A percentile compares a stretch with the other conserved stretches of the same genome.
Conservation (phyloP, 139 green algal species). For the Mesotaenium endlicherianum region DNA sequence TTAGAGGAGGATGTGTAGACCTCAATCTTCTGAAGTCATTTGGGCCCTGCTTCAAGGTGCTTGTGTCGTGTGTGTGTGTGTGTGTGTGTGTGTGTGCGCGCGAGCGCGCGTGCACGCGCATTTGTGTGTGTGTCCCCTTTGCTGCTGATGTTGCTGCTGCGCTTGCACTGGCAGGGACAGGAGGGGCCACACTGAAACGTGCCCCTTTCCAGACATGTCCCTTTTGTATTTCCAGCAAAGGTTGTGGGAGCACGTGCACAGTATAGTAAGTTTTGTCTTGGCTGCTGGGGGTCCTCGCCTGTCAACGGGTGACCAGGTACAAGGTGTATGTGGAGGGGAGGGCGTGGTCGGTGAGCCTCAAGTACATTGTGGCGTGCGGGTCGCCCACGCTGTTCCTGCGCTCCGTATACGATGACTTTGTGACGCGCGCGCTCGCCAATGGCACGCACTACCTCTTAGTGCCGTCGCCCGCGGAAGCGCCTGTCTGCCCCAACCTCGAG, state of each 20-base stretch:
- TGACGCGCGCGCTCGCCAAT: not conserved
- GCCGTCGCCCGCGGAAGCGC: not conserved
- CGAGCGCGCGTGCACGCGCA: not conserved
- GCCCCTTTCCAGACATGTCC: no score
- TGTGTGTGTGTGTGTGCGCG: not conserved
- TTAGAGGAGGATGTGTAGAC: no score
- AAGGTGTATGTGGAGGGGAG: conserved; percentile 37
- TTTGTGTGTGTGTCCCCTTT: not conserved
- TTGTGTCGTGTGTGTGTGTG: not conserved
- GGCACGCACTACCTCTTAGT: conserved; percentile 17
- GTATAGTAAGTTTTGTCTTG: no score
- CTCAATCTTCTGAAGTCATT: no score
- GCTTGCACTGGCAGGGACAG: no score
- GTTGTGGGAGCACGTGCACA: no score
- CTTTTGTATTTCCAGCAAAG: no score
- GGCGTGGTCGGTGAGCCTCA: conserved; percentile 34
- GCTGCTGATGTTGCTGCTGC: no score
- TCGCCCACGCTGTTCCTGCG: conserved; percentile 18
- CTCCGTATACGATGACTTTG: conserved; percentile 19
- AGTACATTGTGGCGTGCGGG: conserved; percentile 39
- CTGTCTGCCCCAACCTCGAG: conserved; percentile 15
- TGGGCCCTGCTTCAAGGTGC: no score
- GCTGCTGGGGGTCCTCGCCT: no score
- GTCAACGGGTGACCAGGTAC: no score
- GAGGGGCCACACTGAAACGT: no score